Evolutionary conservation across 2,329 filamentous ascomycete genomes (phyloP).

Genomic region (Fusarium clavum): DNA sequence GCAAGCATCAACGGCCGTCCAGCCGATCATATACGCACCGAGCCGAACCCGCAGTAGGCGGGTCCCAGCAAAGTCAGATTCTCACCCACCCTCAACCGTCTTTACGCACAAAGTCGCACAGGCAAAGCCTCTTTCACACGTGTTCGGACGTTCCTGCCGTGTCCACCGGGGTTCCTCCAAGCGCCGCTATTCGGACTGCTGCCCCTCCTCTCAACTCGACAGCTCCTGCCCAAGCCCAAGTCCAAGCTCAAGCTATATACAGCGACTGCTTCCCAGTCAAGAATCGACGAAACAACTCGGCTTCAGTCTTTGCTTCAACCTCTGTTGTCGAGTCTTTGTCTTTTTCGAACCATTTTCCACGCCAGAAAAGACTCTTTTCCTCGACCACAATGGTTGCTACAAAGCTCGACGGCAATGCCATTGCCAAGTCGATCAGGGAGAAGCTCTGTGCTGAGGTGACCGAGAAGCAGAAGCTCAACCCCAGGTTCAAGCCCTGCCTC

Average conservation of each 20-base stretch:
- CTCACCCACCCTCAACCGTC: conserved; percentile 26
- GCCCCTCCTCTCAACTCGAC: conserved; percentile 42
- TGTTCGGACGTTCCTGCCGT: conserved; percentile 44
- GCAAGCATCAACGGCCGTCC: conserved; percentile 22
- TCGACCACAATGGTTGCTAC: conserved; percentile 81
- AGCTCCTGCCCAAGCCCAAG: conserved; percentile 31
- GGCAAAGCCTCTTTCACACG: conserved; percentile 30
- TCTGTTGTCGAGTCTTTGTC: conserved; percentile 26
- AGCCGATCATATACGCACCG: conserved; percentile 34
- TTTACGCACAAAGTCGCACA: conserved; percentile 32
- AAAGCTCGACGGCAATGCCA: conserved; percentile 95
- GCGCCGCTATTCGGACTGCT: conserved; percentile 39
- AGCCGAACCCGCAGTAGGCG: conserved; percentile 40
- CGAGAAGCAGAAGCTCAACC: conserved; percentile 82
- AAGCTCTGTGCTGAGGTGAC: conserved; percentile 83
- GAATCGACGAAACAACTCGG: conserved; percentile 27
- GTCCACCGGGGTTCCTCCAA: conserved; percentile 31
- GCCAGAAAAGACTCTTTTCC: conserved; percentile 53
- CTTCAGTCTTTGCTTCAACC: conserved; percentile 30
- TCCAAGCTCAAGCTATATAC: conserved; percentile 40
- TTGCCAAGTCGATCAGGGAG: conserved; percentile 92
- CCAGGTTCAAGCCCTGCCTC: conserved; percentile 87
- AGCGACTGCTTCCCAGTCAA: conserved; percentile 31
- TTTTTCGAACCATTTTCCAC: conserved; percentile 7
- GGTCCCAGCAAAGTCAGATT: conserved; percentile 39